Evolutionary conservation across 2,329 filamentous ascomycete genomes (phyloP), one percentile per base, ranked within the genome.

Genomic region (Westerdykella aurantiaca): DNA sequence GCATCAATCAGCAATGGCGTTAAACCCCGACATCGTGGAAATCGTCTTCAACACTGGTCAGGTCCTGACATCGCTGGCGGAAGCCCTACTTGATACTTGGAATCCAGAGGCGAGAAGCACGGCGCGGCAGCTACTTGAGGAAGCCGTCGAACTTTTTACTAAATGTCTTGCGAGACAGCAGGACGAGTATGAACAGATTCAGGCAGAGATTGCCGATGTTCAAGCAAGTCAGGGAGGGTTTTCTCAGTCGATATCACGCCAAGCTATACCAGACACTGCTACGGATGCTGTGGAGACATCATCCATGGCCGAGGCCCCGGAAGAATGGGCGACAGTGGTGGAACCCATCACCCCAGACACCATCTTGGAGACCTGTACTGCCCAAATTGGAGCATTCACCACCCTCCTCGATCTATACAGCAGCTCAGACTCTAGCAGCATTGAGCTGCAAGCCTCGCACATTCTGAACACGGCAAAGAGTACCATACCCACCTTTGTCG

Each of bases 41-140:
- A 74, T 80, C 5, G 68, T 85, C 7, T 88, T 87, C 70, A 88
- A 88, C 58, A 82, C 80, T 5, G 81, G 79, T 1, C 84, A 87
- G 63, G 80, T 86, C 3, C 69, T 87, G 31, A 83, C 79, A 0
- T 80, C 77, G 49, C 69, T 87, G 31, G 82, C 80, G 1, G 84
- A 88, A 67, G 70, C 70, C 2, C 60, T 79, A 6, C 70, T 75
- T 1, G 77, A 81, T 39, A 71, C 73, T n/a, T 73, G 73, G 34
- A 72, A 74, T 5, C 55, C 60, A 13, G 51, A 54, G 34, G 63
- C 61, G 2, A 68, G 72, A 35, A 58, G 65, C 34, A 67, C 78
- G 44, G 75, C 78, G 0, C 65, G 78, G 12, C 69, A 70, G 18
- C 67, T 78, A 9, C 66, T 83, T 16, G 73, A 85, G 54, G 77